These are phyloP conservation scores for Aspergillus eucalypticola DNA, from an alignment of 2,329 filamentous ascomycete genomes.

Conservation along the genomic window DNA sequence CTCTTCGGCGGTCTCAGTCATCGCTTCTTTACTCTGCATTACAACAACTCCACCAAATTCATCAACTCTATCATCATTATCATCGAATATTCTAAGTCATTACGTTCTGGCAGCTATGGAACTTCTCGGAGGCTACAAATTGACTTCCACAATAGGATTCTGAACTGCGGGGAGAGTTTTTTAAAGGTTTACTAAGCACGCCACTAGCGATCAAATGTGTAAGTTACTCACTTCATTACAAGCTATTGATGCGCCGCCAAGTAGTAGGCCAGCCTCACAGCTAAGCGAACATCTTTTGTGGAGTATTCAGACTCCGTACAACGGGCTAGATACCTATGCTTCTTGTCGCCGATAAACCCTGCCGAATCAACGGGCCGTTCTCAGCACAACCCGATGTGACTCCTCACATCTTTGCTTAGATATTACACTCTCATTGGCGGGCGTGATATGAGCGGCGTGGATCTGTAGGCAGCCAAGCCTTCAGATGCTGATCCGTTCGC, in stretches of 20 bases:
- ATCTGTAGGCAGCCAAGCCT: background rate
- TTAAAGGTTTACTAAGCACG: background rate
- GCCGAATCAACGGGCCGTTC: too few species aligned
- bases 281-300: too few species aligned
- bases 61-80: background rate
- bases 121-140: background rate
- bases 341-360: background rate
- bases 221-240: too few species aligned
- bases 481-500: background rate
- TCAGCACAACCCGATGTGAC: background rate
- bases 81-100: background rate
- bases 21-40: too few species aligned
- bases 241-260: too few species aligned
- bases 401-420: background rate
- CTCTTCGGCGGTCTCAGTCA: too few species aligned
- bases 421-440: background rate
- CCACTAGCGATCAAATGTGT: background rate
- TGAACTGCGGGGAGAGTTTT: background rate
- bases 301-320: background rate
- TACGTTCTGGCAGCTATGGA: background rate
- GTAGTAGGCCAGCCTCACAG: too few species aligned
- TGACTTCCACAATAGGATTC: conserved; percentile 26
- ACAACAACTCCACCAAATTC: background rate
- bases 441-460: background rate
- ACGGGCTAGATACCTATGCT: background rate